Conservation (phyloP, 805 yeast species). For the Candida quercuum region DNA sequence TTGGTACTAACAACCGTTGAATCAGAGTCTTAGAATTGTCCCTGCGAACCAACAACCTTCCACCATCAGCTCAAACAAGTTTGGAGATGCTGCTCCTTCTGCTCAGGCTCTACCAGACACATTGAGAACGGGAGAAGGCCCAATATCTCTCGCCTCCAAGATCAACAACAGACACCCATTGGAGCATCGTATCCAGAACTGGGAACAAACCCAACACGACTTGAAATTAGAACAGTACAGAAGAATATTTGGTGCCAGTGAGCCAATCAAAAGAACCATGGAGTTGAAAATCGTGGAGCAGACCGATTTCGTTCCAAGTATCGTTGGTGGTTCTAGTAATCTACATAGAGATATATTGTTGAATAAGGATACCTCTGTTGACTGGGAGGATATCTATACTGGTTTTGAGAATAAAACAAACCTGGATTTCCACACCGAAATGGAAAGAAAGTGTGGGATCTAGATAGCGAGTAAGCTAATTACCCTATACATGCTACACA, state of each 20-base stretch:
- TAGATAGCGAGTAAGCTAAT: no score
- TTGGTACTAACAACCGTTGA: neutral
- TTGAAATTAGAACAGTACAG: constrained; percentile 73
- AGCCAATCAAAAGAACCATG: constrained; percentile 89
- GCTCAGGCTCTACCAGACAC: constrained; percentile 70
- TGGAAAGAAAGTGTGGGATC: constrained; percentile 55
- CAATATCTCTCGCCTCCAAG: constrained; percentile 44
- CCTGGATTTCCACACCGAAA: constrained; percentile 62
- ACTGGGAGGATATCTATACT: constrained; percentile 90
- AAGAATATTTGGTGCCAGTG: constrained; percentile 86
- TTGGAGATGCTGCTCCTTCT: constrained; percentile 49
- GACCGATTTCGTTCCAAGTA: constrained; percentile 63
- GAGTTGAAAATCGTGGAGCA: constrained; percentile 70
- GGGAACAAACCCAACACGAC: constrained; percentile 75
- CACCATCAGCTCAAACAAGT: constrained; percentile 44
- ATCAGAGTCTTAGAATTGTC: constrained; percentile 37
- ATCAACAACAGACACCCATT: constrained; percentile 82
- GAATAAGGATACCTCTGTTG: constrained; percentile 72
- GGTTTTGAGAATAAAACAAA: constrained; percentile 36
- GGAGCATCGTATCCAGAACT: constrained; percentile 64
- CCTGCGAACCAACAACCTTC: constrained; percentile 46
- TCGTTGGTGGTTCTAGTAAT: constrained; percentile 52
- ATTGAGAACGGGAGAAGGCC: constrained; percentile 61
- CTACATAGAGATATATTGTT: constrained; percentile 73
- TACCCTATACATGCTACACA: no score